A percentile compares a stretch with the other conserved stretches of the same genome.
Evolutionary conservation across 1,284 basidiomycete species (phyloP).

Genomic region (Pseudomicrostroma phylloplanum): DNA sequence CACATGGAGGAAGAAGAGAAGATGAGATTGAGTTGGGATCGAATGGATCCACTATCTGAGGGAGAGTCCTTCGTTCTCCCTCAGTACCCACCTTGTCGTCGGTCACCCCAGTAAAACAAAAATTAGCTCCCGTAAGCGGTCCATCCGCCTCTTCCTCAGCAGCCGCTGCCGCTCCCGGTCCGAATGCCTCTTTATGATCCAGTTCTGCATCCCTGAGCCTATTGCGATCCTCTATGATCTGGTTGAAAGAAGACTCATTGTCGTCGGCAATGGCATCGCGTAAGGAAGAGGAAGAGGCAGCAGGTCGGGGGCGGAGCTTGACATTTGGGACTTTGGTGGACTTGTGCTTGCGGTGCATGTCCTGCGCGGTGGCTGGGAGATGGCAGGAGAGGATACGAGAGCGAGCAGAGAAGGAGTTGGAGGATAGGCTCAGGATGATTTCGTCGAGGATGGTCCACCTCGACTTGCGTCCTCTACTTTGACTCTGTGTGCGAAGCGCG

Average conservation of each 20-base stretch:
- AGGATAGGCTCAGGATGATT: no score
- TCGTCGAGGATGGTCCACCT: no score
- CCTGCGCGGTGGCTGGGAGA: no score
- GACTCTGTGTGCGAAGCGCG: no score
- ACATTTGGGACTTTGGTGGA: slow-evolving; percentile 48
- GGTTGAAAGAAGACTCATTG: slow-evolving; percentile 12
- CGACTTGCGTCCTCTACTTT: no score
- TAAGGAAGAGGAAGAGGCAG: slow-evolving; percentile 6
- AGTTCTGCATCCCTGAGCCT: slow-evolving; percentile 11
- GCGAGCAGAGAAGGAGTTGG: no score
- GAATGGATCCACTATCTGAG: slow-evolving; percentile 18
- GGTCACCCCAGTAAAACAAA: slow-evolving; percentile 14
- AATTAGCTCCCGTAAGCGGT: slow-evolving; percentile 10
- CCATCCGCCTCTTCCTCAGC: slow-evolving; percentile 23
- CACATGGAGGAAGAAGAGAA: slow-evolving; percentile 57
- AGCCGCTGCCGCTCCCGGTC: slow-evolving; percentile 4
- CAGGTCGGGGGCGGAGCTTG: slow-evolving; percentile 32
- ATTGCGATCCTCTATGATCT: slow-evolving; percentile 5
- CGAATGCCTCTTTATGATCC: slow-evolving; percentile 28
- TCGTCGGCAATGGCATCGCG: slow-evolving; percentile 12
- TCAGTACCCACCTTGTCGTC: slow-evolving; percentile 18
- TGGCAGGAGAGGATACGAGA: no score
- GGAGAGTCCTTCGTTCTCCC: slow-evolving; percentile 1
- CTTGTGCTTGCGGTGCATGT: neutral
- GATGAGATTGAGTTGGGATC: slow-evolving; percentile 52